Percentiles rank a stretch among this genome's conserved stretches.
Evolutionary conservation across 768 basidiomycete species (phyloP).

Genomic region (Mycena pura): DNA sequence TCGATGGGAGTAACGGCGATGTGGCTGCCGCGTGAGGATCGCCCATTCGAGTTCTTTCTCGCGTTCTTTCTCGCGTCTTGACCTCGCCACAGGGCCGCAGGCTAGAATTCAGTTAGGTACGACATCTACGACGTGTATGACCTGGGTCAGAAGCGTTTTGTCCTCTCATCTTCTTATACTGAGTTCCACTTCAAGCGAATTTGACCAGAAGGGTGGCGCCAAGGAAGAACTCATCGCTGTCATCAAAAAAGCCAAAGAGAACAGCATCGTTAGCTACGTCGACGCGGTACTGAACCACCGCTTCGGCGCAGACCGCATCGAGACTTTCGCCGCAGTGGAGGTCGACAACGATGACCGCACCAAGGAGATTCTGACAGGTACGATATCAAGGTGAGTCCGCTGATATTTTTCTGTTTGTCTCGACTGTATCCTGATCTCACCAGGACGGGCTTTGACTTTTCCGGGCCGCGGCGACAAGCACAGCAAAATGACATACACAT

Average conservation of each 20-base stretch:
- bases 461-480: conserved; percentile 66
- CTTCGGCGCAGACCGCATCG: conserved; percentile 67
- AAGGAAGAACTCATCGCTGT: conserved; percentile 65
- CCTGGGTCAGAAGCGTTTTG: conserved; percentile 30
- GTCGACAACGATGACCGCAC: conserved; percentile 54
- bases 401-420: neutral
- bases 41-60: no score
- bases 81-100: conserved; percentile 27
- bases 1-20: conserved; percentile 31
- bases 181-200: conserved; percentile 48
- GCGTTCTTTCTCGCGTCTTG: neutral
- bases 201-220: conserved; percentile 65
- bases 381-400: conserved; percentile 25
- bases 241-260: conserved; percentile 54
- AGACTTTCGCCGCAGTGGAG: conserved; percentile 59
- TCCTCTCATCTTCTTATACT: neutral
- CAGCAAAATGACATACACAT: conserved; percentile 59
- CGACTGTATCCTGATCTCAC: neutral
- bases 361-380: conserved; percentile 37
- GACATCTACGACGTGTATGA: conserved; percentile 55
- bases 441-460: conserved; percentile 71
- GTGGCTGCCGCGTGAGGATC: conserved; percentile 32
- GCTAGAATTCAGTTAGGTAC: conserved; percentile 31
- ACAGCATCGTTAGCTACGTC: conserved; percentile 61
- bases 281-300: conserved; percentile 73